Percentiles rank a stretch among this genome's conserved stretches.
Evolutionary conservation across 306 rosid species (phyloP).

Genomic region (Herpetospermum pedunculosum): DNA sequence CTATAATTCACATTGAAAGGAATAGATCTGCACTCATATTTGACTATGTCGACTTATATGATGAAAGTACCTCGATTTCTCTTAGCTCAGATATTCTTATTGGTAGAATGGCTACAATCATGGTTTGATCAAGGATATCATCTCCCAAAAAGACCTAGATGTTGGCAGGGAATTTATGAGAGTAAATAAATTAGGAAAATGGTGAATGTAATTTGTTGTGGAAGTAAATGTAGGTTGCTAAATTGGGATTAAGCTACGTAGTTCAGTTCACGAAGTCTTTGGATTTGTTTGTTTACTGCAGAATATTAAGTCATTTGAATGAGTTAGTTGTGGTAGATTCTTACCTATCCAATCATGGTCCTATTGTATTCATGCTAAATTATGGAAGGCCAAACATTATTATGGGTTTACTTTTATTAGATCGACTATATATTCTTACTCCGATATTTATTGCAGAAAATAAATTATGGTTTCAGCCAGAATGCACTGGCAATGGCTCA

Average conservation of each 20-base stretch:
- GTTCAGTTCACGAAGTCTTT: background rate
- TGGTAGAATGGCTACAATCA: background rate
- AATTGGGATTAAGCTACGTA: background rate
- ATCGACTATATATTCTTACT: background rate
- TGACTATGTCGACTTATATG: background rate
- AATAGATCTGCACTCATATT: background rate
- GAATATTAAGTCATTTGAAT: background rate
- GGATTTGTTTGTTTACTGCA: background rate
- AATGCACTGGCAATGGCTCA: constrained; percentile 77
- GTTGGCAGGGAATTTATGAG: background rate
- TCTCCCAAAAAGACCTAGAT: background rate
- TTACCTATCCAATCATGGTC: background rate
- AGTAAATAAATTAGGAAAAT: background rate
- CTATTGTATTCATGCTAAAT: background rate
- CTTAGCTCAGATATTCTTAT: background rate
- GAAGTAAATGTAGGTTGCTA: constrained; percentile 2
- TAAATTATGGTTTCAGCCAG: constrained; percentile 76
- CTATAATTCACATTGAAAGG: background rate
- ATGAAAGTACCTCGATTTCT: background rate
- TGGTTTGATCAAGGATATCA: background rate
- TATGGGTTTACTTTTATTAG: background rate
- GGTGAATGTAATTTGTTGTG: background rate
- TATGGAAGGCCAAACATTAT: too few relatives aligned
- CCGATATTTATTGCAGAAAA: constrained; percentile 36
- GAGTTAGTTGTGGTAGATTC: background rate